Evolutionary conservation across 2,329 filamentous ascomycete genomes (phyloP).

Genomic region (Xylaria sp.): DNA sequence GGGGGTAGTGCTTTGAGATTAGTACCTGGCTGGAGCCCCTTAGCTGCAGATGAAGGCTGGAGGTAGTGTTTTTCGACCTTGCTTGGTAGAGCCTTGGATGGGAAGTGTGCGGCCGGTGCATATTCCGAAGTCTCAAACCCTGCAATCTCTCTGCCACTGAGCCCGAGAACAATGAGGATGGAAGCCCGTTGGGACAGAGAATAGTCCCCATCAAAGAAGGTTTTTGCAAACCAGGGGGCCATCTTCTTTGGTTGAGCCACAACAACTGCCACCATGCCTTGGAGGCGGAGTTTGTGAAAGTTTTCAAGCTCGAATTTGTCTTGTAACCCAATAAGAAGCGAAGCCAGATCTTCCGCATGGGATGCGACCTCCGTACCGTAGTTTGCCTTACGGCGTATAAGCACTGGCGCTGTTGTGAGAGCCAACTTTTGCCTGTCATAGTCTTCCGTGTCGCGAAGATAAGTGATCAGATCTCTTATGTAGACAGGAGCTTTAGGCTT

Average conservation of each 20-base stretch:
- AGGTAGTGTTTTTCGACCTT: conserved; percentile 78
- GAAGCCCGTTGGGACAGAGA: conserved; percentile 85
- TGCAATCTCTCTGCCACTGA: conserved; percentile 85
- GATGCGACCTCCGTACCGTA: conserved; percentile 90
- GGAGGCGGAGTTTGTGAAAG: conserved; percentile 79
- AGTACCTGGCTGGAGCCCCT: conserved; percentile 45
- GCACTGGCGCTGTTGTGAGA: conserved; percentile 76
- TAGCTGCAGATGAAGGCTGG: conserved; percentile 45
- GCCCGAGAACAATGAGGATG: conserved; percentile 82
- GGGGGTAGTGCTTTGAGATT: conserved; percentile 62
- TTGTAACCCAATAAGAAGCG: conserved; percentile 79
- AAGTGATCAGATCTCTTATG: conserved; percentile 82
- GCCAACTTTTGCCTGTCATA: conserved; percentile 87
- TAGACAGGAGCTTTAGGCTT: conserved; percentile 90
- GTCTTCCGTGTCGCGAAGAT: conserved; percentile 81
- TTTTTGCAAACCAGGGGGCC: conserved; percentile 83
- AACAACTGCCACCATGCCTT: conserved; percentile 84
- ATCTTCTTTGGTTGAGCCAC: conserved; percentile 79
- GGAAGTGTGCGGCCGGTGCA: conserved; percentile 68
- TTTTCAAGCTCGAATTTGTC: conserved; percentile 84
- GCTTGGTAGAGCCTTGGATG: conserved; percentile 80
- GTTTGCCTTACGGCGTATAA: conserved; percentile 88
- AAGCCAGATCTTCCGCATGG: conserved; percentile 82
- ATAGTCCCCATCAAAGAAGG: conserved; percentile 92
- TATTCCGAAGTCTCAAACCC: conserved; percentile 73